phyloP scores from a whole-genome alignment of 148 eudicot genomes.

The Arctostaphylos glauca region DNA sequence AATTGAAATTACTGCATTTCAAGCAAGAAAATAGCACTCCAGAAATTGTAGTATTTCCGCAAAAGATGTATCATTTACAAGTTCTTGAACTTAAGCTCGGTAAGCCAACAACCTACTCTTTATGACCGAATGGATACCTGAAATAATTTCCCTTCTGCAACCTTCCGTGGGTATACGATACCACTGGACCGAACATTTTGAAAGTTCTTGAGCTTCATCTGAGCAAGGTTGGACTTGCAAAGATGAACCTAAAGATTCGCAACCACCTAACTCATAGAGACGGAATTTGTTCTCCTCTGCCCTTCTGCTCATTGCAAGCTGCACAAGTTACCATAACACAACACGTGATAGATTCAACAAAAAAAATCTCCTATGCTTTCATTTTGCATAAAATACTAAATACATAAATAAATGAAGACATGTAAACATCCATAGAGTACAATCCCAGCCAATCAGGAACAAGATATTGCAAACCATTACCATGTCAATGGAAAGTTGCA shows the following conservation, averaged over 20 bases:
- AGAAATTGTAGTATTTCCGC: neutral
- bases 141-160: constrained; percentile 71
- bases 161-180: constrained; percentile 77
- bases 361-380: neutral
- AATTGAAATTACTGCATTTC: neutral
- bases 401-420: neutral
- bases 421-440: neutral
- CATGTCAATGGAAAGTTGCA: neutral
- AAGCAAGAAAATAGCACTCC: neutral
- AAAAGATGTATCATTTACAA: neutral
- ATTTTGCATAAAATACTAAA: neutral
- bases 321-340: constrained; percentile 18
- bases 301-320: constrained; percentile 81
- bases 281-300: constrained; percentile 67
- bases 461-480: neutral
- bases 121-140: constrained; percentile 47
- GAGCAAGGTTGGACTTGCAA: constrained; percentile 64
- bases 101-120: neutral
- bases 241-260: constrained; percentile 74
- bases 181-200: constrained; percentile 90
- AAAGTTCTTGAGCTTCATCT: constrained; percentile 68
- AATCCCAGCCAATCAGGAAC: neutral
- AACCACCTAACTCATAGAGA: constrained; percentile 65
- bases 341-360: neutral
- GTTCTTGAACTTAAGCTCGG: neutral